Percentiles rank a stretch among this genome's conserved stretches.
Evolutionary conservation across 2,329 filamentous ascomycete genomes (phyloP).

Genomic region (Hypoxylon rubiginosum): DNA sequence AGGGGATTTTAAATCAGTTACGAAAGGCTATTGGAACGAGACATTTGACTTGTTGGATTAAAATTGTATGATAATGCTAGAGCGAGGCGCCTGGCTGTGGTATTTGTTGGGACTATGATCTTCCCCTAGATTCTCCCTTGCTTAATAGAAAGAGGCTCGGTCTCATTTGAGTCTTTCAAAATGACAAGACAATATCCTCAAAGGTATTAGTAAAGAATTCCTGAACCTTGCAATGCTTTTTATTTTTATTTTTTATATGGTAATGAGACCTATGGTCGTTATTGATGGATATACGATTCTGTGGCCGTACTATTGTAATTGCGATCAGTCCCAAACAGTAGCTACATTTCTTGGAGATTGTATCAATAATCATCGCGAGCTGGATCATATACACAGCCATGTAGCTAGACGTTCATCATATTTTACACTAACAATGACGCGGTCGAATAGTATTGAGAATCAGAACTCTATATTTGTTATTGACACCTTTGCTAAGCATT

Average conservation of each 20-base stretch:
- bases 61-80: conserved; percentile 15
- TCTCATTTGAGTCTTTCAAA: background rate
- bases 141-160: background rate
- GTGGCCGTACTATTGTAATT: background rate
- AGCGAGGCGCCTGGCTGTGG: conserved; percentile 19
- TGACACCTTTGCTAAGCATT: conserved; percentile 4
- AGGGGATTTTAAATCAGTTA: too few relatives aligned
- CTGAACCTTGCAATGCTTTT: too few relatives aligned
- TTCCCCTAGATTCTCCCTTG: background rate
- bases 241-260: too few relatives aligned
- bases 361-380: background rate
- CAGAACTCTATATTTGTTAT: background rate
- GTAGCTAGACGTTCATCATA: background rate
- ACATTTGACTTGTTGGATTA: background rate
- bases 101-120: background rate
- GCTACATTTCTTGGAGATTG: background rate
- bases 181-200: background rate
- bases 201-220: background rate
- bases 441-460: background rate
- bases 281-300: background rate
- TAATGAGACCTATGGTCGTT: background rate
- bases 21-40: background rate
- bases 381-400: background rate
- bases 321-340: background rate
- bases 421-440: background rate